Base-by-base conservation (phyloP, 805 yeast genomes). In the Suhomyces sp. region DNA sequence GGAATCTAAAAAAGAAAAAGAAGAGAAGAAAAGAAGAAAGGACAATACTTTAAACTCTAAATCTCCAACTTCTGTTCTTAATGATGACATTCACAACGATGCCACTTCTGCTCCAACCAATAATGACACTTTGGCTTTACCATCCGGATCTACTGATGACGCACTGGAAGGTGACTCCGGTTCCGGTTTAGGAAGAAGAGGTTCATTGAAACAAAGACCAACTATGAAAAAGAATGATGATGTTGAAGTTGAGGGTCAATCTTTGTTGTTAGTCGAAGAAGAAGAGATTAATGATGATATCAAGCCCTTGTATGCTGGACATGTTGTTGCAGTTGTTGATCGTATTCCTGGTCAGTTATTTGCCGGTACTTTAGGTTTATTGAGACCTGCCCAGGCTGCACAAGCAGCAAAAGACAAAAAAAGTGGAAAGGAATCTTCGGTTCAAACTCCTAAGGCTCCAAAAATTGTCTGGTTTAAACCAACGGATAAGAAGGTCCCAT, bases 401-500 rank as follows among this genome's bases (percentile, higher is more conserved):
- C 82, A 87, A 23, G 87, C 84, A 45, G 90, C 84, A 31, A 81
- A 80, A 51, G 72, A 66, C 43, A 66, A 67, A 39, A 62, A 67
- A 39, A 58, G 53, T 33, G 79, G 77, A 13, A 65, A 65, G 43
- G 76, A 71, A 36, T 62, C 72, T 5, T 59, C 70, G 11, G 64
- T 67, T 12, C 70, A 62, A 40, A 62, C 70, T 47, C 69, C 71
- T 13, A 63, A 56, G 36, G 76, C 77, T 27, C 98, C 98, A 21
- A 93, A 93, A 57, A 93, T 93, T 68, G 97, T 93, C 21, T 93
- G 98, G 98, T 93, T 93, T 61, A 93, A 93, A 58, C 98, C 98
- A 24, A 90, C 96, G 1, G 98, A 93, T 58, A 93, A 93, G 64
- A 87, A 95, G 44, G 98, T 93, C 14, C 98, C 98, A 4, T 72